These are phyloP conservation scores for Rubus idaeus DNA, from an alignment of 306 rosid genomes.

Conservation along the genomic window DNA sequence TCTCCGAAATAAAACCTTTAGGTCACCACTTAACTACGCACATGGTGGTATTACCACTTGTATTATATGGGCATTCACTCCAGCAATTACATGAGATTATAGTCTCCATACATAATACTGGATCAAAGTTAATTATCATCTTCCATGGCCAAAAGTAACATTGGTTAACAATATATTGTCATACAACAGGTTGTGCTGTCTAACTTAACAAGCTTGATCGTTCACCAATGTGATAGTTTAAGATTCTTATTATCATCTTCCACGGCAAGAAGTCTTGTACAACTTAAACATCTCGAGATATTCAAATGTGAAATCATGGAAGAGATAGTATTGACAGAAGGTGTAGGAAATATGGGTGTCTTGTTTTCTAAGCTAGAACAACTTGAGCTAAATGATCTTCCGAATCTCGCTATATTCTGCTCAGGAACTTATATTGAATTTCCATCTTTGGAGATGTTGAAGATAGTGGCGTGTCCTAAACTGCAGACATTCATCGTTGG, in stretches of 20 bases:
- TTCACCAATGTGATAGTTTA: conserved; percentile 10
- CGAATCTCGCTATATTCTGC: conserved; percentile 1
- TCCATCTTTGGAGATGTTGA: too few relatives aligned
- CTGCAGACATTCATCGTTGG: too few relatives aligned
- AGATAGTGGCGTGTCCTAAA: too few relatives aligned
- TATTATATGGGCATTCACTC: too few relatives aligned
- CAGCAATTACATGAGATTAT: too few relatives aligned
- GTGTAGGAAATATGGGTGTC: not conserved
- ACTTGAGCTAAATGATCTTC: not conserved
- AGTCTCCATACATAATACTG: too few relatives aligned
- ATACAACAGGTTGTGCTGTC: not conserved
- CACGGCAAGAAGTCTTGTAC: conserved; percentile 22
- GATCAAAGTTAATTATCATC: too few relatives aligned
- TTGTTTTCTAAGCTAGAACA: not conserved
- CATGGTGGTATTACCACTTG: too few relatives aligned
- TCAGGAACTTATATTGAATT: not conserved
- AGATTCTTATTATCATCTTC: conserved; percentile 20
- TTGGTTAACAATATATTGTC: too few relatives aligned
- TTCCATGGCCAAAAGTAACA: too few relatives aligned
- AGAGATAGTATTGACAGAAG: conserved; percentile 5
- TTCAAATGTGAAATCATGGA: conserved; percentile 27
- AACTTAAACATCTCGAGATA: conserved; percentile 37
- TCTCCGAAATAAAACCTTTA: too few relatives aligned
- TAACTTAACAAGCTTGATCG: conserved; percentile 27
- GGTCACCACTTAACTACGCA: too few relatives aligned